Conservation (phyloP, 2,329 filamentous ascomycete genomes). For the Ophiostoma sp. region DNA sequence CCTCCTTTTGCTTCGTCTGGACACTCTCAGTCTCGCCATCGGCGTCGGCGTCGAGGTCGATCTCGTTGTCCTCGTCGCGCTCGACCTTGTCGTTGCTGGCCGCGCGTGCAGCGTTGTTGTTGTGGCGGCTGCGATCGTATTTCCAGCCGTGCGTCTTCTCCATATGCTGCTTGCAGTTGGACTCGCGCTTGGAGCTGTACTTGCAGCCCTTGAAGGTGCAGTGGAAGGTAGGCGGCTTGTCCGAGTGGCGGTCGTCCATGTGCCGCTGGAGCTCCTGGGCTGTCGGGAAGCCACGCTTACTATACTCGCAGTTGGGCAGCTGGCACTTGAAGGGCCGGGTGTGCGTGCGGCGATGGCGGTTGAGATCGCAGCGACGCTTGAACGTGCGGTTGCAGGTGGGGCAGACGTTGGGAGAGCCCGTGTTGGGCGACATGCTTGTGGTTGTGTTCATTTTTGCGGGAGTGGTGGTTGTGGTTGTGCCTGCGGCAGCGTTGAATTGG, state of each 20-base stretch:
- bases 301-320: constrained; percentile 66
- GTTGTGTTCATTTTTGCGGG: not conserved
- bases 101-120: not conserved
- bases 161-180: constrained; percentile 85
- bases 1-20: not conserved
- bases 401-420: constrained; percentile 19
- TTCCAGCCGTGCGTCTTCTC: constrained; percentile 74
- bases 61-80: not conserved
- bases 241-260: constrained; percentile 73
- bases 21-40: not conserved
- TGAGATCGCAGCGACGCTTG: constrained; percentile 38
- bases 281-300: constrained; percentile 70
- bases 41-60: not conserved
- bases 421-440: not conserved
- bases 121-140: constrained; percentile 64
- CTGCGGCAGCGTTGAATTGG: not conserved
- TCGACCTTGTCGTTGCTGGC: not conserved
- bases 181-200: constrained; percentile 74
- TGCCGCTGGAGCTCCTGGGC: constrained; percentile 78
- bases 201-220: constrained; percentile 66
- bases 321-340: constrained; percentile 75
- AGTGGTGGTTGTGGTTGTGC: not conserved
- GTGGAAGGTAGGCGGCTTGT: constrained; percentile 62
- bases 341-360: constrained; percentile 78
- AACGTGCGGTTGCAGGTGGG: constrained; percentile 35